Conservation (phyloP, 2,329 filamentous ascomycete species). For the Verticillium alfalfae region DNA sequence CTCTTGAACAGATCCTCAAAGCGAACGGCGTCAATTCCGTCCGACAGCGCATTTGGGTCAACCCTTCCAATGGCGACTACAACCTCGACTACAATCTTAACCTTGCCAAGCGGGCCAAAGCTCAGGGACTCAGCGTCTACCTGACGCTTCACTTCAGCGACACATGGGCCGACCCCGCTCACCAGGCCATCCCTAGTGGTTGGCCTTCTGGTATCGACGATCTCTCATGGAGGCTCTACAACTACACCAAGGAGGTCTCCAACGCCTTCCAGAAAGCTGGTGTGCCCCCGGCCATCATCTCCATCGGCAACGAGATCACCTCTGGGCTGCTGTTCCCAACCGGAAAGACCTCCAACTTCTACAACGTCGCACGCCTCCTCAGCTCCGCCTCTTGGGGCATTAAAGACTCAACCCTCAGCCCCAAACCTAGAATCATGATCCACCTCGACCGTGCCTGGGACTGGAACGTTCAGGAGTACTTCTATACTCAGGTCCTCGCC, state of each 20-base stretch:
- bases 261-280: constrained; percentile 53
- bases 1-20: constrained; percentile 59
- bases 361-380: constrained; percentile 59
- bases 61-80: constrained; percentile 58
- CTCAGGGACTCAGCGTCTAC: constrained; percentile 54
- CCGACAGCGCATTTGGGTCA: constrained; percentile 68
- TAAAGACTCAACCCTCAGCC: constrained; percentile 52
- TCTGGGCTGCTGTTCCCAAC: constrained; percentile 62
- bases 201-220: constrained; percentile 58
- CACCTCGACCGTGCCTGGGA: constrained; percentile 75
- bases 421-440: constrained; percentile 64
- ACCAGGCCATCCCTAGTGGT: constrained; percentile 57
- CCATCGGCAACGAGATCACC: constrained; percentile 70
- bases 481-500: constrained; percentile 53
- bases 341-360: constrained; percentile 47
- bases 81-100: constrained; percentile 65
- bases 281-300: constrained; percentile 56
- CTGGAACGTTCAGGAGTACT: constrained; percentile 60
- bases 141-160: constrained; percentile 64
- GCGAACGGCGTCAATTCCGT: constrained; percentile 62
- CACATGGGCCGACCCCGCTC: constrained; percentile 63
- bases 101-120: constrained; percentile 59
- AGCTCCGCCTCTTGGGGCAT: constrained; percentile 60
- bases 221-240: constrained; percentile 58
- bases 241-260: constrained; percentile 60